Evolutionary conservation across 2,329 filamentous ascomycete genomes (phyloP).

Genomic region (Aspergillus hiratsukae): DNA sequence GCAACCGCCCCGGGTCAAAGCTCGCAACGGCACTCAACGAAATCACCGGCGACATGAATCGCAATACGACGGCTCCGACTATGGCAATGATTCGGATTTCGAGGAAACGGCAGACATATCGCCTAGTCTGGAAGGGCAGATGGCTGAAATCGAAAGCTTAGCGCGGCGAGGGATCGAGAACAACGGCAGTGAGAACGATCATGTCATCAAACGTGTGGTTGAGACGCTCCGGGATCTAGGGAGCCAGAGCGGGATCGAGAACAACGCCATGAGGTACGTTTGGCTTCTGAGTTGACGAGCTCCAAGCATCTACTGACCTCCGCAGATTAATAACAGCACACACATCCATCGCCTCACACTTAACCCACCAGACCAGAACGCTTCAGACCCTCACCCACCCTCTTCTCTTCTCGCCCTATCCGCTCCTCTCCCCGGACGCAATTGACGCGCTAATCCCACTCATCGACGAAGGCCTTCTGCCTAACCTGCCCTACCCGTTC

Average conservation of each 20-base stretch:
- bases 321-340: slow-evolving; percentile 55
- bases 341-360: slow-evolving; percentile 55
- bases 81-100: slow-evolving; percentile 53
- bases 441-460: slow-evolving; percentile 56
- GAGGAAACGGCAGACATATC: slow-evolving; percentile 51
- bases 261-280: slow-evolving; percentile 50
- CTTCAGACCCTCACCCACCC: slow-evolving; percentile 56
- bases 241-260: slow-evolving; percentile 53
- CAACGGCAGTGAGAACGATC: slow-evolving; percentile 48
- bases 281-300: neutral
- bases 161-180: slow-evolving; percentile 51
- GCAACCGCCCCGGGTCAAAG: slow-evolving; percentile 37
- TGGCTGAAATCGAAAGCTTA: slow-evolving; percentile 54
- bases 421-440: slow-evolving; percentile 48
- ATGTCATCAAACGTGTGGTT: slow-evolving; percentile 50
- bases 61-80: slow-evolving; percentile 55
- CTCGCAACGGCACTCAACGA: slow-evolving; percentile 30
- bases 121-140: slow-evolving; percentile 50
- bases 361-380: slow-evolving; percentile 57
- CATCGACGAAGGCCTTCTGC: slow-evolving; percentile 49
- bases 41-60: slow-evolving; percentile 40
- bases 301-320: slow-evolving; percentile 1
- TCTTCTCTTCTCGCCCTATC: slow-evolving; percentile 54
- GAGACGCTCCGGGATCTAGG: slow-evolving; percentile 51
- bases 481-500: slow-evolving; percentile 48